phyloP scores from a whole-genome alignment of 164 flowering plant species.

The Piper longum region DNA sequence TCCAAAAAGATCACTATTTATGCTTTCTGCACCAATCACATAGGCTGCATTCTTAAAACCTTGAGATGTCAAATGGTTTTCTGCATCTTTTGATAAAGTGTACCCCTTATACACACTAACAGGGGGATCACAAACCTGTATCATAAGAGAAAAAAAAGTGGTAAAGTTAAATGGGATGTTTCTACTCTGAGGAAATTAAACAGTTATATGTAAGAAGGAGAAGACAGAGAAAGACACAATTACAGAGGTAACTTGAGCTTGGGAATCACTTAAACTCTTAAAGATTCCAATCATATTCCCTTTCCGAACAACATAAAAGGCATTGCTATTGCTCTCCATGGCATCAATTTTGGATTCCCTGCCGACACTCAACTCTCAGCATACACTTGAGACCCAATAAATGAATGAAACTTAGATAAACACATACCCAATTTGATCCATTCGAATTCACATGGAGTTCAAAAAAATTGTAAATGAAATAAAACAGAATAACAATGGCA shows the following conservation, averaged over 20 bases:
- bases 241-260: constrained; percentile 57
- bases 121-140: constrained; percentile 70
- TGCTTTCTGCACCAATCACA: constrained; percentile 49
- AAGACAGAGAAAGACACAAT: neutral
- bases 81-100: constrained; percentile 49
- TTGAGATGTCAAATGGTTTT: constrained; percentile 42
- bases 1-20: constrained; percentile 61
- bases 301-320: constrained; percentile 76
- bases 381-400: no score
- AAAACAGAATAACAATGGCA: no score
- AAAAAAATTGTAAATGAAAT: no score
- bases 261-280: constrained; percentile 61
- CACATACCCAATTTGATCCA: no score
- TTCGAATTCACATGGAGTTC: no score
- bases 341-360: constrained; percentile 14
- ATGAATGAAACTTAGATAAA: no score
- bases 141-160: neutral
- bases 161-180: neutral
- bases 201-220: no score
- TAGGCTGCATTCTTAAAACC: constrained; percentile 75
- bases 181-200: no score
- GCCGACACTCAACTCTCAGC: constrained; percentile 3
- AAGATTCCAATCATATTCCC: constrained; percentile 83
- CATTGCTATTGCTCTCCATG: constrained; percentile 48
- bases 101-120: constrained; percentile 76